Conservation (phyloP, 1,284 basidiomycete species). For the Somion occarium region DNA sequence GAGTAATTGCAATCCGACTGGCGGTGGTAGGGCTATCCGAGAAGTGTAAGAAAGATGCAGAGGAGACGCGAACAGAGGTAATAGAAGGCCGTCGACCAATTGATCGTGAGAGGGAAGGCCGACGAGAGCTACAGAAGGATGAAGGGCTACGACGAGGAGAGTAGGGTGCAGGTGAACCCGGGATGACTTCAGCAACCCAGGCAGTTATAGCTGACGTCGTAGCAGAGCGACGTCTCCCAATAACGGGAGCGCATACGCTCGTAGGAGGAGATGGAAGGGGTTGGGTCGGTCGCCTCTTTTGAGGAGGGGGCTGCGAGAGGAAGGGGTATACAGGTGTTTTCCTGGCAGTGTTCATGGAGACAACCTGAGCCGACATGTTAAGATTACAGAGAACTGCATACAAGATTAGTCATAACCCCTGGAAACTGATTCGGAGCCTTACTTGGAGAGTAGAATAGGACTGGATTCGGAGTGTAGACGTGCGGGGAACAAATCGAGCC, state of each 20-base stretch:
- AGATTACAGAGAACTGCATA: neutral
- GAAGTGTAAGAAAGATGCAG: constrained; percentile 40
- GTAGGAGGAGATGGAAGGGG: constrained; percentile 24
- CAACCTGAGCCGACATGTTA: constrained; percentile 12
- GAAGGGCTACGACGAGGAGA: constrained; percentile 23
- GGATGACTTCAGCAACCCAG: constrained; percentile 60
- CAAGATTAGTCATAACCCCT: neutral
- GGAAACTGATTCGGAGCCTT: neutral
- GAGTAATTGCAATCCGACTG: constrained; percentile 20
- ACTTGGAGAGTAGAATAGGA: neutral
- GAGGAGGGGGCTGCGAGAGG: constrained; percentile 27
- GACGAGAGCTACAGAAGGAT: constrained; percentile 30
- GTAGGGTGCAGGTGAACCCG: constrained; percentile 56
- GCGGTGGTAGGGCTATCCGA: constrained; percentile 33
- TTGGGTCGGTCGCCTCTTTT: constrained; percentile 30
- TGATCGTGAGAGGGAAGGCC: constrained; percentile 22
- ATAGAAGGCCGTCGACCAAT: constrained; percentile 33
- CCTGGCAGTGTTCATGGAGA: constrained; percentile 6
- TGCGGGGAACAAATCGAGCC: neutral
- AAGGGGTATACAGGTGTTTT: constrained; percentile 25
- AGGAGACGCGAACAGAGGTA: constrained; percentile 26
- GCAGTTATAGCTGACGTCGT: constrained; percentile 36
- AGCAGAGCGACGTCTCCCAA: constrained; percentile 23
- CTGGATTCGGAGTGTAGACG: neutral
- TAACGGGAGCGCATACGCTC: neutral